A percentile compares a stretch with the other conserved stretches of the same genome.
phyloP scores from a whole-genome alignment of 495 filamentous ascomycete species.

The Trichoderma parareesei region DNA sequence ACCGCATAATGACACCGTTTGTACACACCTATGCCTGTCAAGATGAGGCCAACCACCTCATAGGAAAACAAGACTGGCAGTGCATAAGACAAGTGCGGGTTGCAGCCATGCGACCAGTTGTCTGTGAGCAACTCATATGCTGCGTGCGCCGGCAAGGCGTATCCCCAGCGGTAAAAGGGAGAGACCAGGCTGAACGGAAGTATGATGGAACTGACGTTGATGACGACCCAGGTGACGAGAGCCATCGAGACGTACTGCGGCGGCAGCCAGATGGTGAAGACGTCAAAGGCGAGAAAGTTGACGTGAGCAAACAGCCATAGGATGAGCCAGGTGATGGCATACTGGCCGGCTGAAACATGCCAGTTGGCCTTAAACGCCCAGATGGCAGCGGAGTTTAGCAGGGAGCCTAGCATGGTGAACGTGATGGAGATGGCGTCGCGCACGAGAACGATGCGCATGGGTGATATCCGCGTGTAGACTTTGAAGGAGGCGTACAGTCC shows the following conservation, averaged over 20 bases:
- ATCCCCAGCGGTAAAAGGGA: slow-evolving; percentile 40
- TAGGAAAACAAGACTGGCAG: slow-evolving; percentile 38
- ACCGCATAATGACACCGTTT: slow-evolving; percentile 27
- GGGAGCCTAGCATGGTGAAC: slow-evolving; percentile 23
- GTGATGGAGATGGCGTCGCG: background rate
- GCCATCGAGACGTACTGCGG: slow-evolving; percentile 36
- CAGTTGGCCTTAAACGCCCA: slow-evolving; percentile 44
- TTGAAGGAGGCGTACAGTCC: slow-evolving; percentile 36
- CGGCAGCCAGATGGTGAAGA: slow-evolving; percentile 38
- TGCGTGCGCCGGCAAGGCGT: slow-evolving; percentile 39
- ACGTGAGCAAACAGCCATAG: slow-evolving; percentile 46
- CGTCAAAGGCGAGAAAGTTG: slow-evolving; percentile 43
- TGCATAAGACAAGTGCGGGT: slow-evolving; percentile 31
- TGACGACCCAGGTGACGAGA: slow-evolving; percentile 40
- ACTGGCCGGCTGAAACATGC: slow-evolving; percentile 40
- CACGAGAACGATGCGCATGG: background rate
- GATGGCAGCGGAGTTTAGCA: slow-evolving; percentile 38
- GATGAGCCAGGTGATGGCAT: slow-evolving; percentile 37
- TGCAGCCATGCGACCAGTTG: slow-evolving; percentile 44
- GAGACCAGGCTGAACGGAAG: slow-evolving; percentile 40
- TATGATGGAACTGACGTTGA: slow-evolving; percentile 39
- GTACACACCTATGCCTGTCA: background rate
- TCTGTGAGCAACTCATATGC: slow-evolving; percentile 37
- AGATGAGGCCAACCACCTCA: slow-evolving; percentile 25
- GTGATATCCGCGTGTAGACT: slow-evolving; percentile 28